Conservation (phyloP, 1,284 basidiomycete genomes). For the Ceratorhiza oryzae-sativae region DNA sequence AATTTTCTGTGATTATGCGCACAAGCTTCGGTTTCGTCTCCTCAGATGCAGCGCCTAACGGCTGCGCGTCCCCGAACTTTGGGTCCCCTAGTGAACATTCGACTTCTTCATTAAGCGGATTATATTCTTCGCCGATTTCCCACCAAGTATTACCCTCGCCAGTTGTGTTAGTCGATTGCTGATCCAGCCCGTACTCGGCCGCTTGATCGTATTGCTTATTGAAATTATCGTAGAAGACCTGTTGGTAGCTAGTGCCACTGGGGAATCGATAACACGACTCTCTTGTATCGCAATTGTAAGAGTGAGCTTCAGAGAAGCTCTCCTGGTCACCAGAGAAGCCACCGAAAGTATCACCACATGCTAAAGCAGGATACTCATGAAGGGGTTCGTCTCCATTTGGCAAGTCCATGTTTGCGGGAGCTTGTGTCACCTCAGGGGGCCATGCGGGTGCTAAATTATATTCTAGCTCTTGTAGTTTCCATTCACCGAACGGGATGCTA, state of each 20-base stretch:
- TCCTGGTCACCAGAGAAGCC: no score
- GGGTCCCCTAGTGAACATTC: neutral
- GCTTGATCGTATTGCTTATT: no score
- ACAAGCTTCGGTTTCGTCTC: neutral
- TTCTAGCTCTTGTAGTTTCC: neutral
- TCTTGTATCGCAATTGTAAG: no score
- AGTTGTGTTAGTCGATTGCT: neutral
- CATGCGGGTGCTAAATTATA: neutral
- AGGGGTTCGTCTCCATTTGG: neutral
- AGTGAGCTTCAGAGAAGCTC: no score
- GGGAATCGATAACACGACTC: no score
- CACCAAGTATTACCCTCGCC: neutral
- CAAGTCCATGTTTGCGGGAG: neutral
- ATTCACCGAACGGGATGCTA: neutral
- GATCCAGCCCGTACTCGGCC: no score
- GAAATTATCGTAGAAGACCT: no score
- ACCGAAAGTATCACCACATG: neutral
- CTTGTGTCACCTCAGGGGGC: no score
- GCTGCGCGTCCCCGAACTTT: neutral
- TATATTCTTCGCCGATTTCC: neutral
- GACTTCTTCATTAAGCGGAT: neutral
- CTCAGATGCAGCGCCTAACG: neutral
- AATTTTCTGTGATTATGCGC: conserved; percentile 16
- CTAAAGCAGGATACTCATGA: neutral
- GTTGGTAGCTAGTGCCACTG: no score